Evolutionary conservation across 192 early-diverging fungal species (phyloP), one percentile per base, ranked within the genome.

Genomic region (Mortierella claussenii): DNA sequence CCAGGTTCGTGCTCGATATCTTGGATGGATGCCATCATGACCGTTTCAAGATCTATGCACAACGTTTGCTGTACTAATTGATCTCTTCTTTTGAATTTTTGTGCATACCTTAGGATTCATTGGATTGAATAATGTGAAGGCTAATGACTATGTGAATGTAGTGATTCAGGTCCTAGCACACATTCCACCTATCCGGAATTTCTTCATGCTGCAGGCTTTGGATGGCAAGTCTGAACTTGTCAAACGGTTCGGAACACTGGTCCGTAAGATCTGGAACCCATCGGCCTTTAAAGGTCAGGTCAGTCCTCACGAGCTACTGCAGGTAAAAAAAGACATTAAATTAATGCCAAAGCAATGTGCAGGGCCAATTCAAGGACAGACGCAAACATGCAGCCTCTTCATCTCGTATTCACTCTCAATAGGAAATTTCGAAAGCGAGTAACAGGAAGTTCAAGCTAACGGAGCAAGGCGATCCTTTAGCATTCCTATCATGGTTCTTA

Each of bases 61-160:
- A n/a, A n/a, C n/a, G n/a, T n/a, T n/a, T n/a, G n/a, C n/a, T n/a
- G n/a, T n/a, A 20, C 26, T 1, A 20, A 4, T 1, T 3, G 13
- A 47, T 31, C 18, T n/a, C 30, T 8, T 30, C 21, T 40, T 8
- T 57, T 2, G 21, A 4, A 21, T 11, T 21, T 60, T 20, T 55
- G 15, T 63, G 6, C 6, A 18, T 26, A 46, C 5, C 23, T 6
- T 54, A 92, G 89, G 97, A 0, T 97, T 95, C 76, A 90, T 98
- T 26, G 96, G 97, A 2, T 68, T 99, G 32, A 98, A 98, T 65
- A 96, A 94, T 58, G 89, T 98, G 61, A 99, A 99, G 68, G 86
- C 87, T 17, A 99, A 96, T 68, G 96, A 97, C 69, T 97, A 94
- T 79, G 89, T 97, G 45, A 99, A 97, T 69, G 94, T 91, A 13